Conservation (phyloP, 228 moss, liverwort and hornwort genomes). For the Sphagnum magellanicum region DNA sequence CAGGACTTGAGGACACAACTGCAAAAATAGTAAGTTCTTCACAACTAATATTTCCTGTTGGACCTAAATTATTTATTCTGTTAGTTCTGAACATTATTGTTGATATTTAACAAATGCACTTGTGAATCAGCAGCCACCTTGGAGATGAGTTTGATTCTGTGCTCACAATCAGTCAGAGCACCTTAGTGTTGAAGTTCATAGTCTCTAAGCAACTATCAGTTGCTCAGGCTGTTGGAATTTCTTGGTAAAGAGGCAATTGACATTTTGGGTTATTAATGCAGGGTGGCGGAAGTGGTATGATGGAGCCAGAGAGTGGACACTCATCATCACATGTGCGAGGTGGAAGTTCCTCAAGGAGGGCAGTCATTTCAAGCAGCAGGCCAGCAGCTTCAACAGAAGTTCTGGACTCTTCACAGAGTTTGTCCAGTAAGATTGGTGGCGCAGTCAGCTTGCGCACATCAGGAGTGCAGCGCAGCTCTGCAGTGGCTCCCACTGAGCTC, state of each 20-base stretch:
- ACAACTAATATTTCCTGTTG: no score
- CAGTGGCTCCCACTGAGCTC: constrained; percentile 80
- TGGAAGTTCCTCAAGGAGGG: constrained; percentile 88
- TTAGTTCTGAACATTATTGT: no score
- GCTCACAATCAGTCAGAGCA: no score
- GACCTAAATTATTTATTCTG: no score
- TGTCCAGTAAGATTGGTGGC: constrained; percentile 60
- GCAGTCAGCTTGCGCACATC: constrained; percentile 85
- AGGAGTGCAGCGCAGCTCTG: constrained; percentile 86
- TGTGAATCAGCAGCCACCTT: no score
- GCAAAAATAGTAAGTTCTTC: constrained; percentile 63
- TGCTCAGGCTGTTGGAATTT: no score
- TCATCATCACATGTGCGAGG: constrained; percentile 83
- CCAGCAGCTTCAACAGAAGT: constrained; percentile 49
- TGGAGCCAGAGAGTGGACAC: constrained; percentile 85
- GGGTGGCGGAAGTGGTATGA: constrained; percentile 39
- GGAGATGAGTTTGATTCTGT: no score
- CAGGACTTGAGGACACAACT: constrained; percentile 74
- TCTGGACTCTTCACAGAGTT: constrained; percentile 64
- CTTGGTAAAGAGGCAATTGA: no score
- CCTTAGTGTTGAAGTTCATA: no score
- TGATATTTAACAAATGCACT: no score
- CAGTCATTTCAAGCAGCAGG: constrained; percentile 63
- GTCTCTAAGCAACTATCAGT: no score
- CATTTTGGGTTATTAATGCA: constrained; percentile 11